phyloP scores from a whole-genome alignment of 768 basidiomycete genomes.

The Boletus coccyginus region DNA sequence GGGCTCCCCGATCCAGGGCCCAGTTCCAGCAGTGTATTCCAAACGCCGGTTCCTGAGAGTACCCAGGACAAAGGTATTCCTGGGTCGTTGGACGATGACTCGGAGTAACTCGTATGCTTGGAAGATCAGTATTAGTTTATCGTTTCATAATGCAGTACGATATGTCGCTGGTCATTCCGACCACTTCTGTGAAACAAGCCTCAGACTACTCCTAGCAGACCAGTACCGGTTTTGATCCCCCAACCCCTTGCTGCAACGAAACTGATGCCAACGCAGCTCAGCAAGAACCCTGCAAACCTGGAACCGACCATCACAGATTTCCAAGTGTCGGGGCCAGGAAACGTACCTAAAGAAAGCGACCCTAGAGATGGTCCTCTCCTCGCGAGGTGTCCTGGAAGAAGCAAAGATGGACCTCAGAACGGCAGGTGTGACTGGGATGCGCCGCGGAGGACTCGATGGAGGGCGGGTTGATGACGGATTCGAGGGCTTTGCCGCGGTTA shows the following conservation, averaged over 20 bases:
- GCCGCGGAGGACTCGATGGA: conserved; percentile 47
- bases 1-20: conserved; percentile 22
- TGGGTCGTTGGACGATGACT: conserved; percentile 20
- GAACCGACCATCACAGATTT: neutral
- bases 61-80: conserved; percentile 12
- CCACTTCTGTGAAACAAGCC: neutral
- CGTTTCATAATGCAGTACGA: neutral
- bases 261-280: conserved; percentile 81
- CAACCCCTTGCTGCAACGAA: conserved; percentile 69
- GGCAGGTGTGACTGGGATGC: conserved; percentile 82
- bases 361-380: conserved; percentile 81
- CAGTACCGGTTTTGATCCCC: conserved; percentile 63
- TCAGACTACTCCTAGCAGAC: conserved; percentile 64
- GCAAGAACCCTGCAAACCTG: conserved; percentile 78
- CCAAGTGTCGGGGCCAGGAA: neutral
- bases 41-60: conserved; percentile 16
- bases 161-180: neutral
- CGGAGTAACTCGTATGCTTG: conserved; percentile 5
- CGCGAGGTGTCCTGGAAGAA: conserved; percentile 75
- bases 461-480: conserved; percentile 34
- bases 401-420: conserved; percentile 82
- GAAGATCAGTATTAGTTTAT: neutral
- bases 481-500: conserved; percentile 36
- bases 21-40: conserved; percentile 22
- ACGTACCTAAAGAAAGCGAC: conserved; percentile 81